Evolutionary conservation across 768 basidiomycete species (phyloP).

Genomic region (Paxillus rubicundulus): DNA sequence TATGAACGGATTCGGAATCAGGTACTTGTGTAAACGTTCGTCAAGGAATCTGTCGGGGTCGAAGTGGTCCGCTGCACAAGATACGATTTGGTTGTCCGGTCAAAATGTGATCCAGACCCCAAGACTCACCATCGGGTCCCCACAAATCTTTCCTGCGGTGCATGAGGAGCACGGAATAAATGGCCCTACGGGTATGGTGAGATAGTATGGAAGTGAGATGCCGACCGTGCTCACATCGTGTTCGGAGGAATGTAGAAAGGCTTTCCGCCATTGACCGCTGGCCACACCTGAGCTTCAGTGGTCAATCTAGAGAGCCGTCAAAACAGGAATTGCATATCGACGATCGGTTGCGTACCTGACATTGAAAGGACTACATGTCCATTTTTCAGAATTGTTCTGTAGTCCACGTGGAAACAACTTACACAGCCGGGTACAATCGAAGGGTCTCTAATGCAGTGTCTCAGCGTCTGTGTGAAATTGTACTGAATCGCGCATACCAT

Average conservation of each 20-base stretch:
- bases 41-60: constrained; percentile 70
- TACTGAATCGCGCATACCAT: constrained; percentile 39
- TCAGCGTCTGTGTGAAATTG: neutral
- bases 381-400: neutral
- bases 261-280: constrained; percentile 31
- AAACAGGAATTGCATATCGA: neutral
- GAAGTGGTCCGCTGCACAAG: constrained; percentile 36
- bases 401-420: neutral
- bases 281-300: constrained; percentile 19
- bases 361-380: constrained; percentile 18
- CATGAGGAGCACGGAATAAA: constrained; percentile 31
- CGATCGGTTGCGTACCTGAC: constrained; percentile 12
- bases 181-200: neutral
- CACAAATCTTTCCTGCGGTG: constrained; percentile 40
- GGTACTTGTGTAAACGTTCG: constrained; percentile 49
- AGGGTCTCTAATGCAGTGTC: constrained; percentile 25
- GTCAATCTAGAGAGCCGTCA: constrained; percentile 14
- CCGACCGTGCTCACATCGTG: constrained; percentile 19
- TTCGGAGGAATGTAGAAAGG: constrained; percentile 53
- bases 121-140: constrained; percentile 34
- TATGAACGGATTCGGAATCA: constrained; percentile 61
- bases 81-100: neutral
- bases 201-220: neutral
- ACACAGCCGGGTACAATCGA: constrained; percentile 32
- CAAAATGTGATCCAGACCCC: neutral